Conservation (phyloP, 441 rosid species). For the Macaranga tanarius region DNA sequence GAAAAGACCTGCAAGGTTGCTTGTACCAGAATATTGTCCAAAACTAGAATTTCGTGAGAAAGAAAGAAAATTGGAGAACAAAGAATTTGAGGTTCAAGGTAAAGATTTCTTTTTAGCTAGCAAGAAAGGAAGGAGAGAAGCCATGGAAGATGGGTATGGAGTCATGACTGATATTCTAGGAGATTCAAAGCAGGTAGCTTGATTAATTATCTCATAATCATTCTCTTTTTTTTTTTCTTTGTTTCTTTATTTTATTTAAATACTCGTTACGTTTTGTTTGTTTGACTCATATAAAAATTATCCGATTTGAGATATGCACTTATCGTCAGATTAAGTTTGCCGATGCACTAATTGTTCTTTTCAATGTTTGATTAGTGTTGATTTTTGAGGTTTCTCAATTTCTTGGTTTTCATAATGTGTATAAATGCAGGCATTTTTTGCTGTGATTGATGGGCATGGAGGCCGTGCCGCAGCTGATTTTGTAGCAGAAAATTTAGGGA, state of each 20-base stretch:
- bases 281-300: too few relatives aligned
- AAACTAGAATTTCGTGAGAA: constrained; percentile 18
- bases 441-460: constrained; percentile 59
- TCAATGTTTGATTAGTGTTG: background rate
- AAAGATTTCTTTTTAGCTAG: constrained; percentile 37
- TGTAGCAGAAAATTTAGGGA: constrained; percentile 44
- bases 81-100: constrained; percentile 27
- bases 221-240: background rate
- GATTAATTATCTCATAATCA: too few relatives aligned
- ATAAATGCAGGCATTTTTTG: constrained; percentile 36
- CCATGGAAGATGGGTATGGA: constrained; percentile 46
- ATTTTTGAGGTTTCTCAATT: background rate
- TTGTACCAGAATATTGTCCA: constrained; percentile 34
- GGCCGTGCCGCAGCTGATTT: constrained; percentile 44
- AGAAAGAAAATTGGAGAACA: constrained; percentile 13
- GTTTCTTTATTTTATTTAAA: background rate
- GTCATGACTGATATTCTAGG: constrained; percentile 37
- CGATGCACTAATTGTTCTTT: background rate
- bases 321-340: too few relatives aligned
- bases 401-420: background rate
- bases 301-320: too few relatives aligned
- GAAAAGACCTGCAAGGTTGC: constrained; percentile 42
- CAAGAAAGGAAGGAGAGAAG: constrained; percentile 46
- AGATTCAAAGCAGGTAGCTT: constrained; percentile 44
- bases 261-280: too few relatives aligned